Evolutionary conservation across 2,329 filamentous ascomycete genomes (phyloP), one percentile per base, ranked within the genome.

Genomic region (Cladosporium sphaerospermum): DNA sequence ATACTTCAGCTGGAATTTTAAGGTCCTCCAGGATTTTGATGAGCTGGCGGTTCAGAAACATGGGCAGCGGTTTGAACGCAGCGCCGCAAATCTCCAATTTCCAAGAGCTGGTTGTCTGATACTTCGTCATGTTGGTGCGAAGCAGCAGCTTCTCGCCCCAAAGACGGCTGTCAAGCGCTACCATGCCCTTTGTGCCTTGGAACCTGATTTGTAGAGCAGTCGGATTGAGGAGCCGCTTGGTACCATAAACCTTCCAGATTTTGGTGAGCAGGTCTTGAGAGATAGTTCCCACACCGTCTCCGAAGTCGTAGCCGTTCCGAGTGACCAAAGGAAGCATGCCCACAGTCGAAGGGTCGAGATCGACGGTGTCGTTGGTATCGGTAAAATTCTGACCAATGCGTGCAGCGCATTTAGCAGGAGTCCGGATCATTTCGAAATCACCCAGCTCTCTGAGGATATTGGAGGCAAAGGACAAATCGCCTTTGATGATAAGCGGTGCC

Each of bases 21-120:
- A 92, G 82, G 59, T 95, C 89, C 63, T 95, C 89, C 1, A 95
- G 68, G 4, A 95, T 89, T 65, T 95, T 95, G 70, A 95, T 89
- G 56, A 91, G 75, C 59, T 88, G 88, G 1, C 86, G 82, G 62
- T 95, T 95, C 1, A 95, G 76, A 14, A 83, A 80, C 59, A 91
- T 75, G 0, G 80, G 80, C 6, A 92, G 76, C 0, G 87, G 84
- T 47, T 77, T 81, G 36, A 81, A 82, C 0, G 82, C 83, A 40
- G 81, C 77, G 44, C 85, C 86, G 62, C 86, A 91, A 42, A 90
- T 88, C 55, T 86, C 87, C 1, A 92, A 73, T 47, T 85, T 78
- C 4, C 65, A 66, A 2, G 65, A 71, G 37, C 79, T 75, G 0
- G 71, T 62, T 48, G 81, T 83, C 1, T 76, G 65, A 58, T 93